A percentile compares a stretch with the other conserved stretches of the same genome.
Evolutionary conservation across 1,139 yeast genomes (phyloP).

Genomic region (Kodamaea suecica): DNA sequence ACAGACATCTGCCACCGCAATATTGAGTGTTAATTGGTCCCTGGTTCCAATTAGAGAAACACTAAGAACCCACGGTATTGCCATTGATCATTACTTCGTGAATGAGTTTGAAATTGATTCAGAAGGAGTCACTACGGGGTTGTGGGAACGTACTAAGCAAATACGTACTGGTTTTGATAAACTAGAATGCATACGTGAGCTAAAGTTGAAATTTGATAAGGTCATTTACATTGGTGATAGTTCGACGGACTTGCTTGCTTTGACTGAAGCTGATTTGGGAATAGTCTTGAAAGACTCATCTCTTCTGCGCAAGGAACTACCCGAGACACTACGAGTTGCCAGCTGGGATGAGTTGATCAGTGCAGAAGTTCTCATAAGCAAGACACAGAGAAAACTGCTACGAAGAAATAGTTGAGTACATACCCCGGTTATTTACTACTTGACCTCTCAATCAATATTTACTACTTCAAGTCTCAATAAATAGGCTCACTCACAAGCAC

Average conservation of each 20-base stretch:
- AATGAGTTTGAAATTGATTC: conserved; percentile 54
- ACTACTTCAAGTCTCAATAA: background rate
- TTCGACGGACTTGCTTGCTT: conserved; percentile 55
- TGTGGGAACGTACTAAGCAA: conserved; percentile 15
- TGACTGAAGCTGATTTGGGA: conserved; percentile 50
- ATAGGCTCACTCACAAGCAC: background rate
- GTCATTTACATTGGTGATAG: conserved; percentile 65
- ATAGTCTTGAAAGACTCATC: conserved; percentile 31
- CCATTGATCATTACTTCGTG: conserved; percentile 23
- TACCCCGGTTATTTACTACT: no score
- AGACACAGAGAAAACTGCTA: no score
- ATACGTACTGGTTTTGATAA: conserved; percentile 62
- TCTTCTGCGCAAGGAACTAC: background rate
- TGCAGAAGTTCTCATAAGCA: background rate
- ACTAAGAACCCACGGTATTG: conserved; percentile 32
- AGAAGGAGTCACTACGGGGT: conserved; percentile 40
- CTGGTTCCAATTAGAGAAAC: conserved; percentile 44
- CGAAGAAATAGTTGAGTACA: no score
- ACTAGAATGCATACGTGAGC: conserved; percentile 22
- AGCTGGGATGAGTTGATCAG: background rate
- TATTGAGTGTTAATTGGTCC: conserved; percentile 70
- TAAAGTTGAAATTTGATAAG: conserved; percentile 16
- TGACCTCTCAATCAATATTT: no score
- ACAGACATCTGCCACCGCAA: conserved; percentile 39
- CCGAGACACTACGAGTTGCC: background rate